Evolutionary conservation across 1,284 basidiomycete species (phyloP).

Genomic region (Stygiomarasmius scandens): DNA sequence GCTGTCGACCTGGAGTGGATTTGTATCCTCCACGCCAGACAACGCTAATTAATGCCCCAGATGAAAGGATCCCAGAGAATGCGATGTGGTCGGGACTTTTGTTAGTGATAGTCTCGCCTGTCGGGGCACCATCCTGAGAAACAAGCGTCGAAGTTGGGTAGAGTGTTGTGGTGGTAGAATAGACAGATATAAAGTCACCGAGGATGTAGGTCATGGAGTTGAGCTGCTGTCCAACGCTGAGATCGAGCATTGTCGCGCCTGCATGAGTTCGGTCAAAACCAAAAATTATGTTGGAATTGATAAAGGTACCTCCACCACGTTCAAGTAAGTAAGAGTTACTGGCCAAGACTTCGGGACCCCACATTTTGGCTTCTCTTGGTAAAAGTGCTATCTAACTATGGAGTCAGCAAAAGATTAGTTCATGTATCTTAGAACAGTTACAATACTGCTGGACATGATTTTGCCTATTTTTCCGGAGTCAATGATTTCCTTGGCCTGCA

Average conservation of each 20-base stretch:
- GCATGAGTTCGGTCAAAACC: too few species aligned
- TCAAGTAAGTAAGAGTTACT: constrained; percentile 15
- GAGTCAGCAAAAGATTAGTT: not conserved
- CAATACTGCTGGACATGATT: constrained; percentile 31
- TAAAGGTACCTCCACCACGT: constrained; percentile 14
- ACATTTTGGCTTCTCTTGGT: constrained; percentile 15
- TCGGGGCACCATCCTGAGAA: constrained; percentile 26
- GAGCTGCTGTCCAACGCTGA: constrained; percentile 33
- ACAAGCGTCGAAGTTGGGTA: constrained; percentile 30
- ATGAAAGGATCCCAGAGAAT: constrained; percentile 27
- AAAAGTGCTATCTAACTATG: constrained; percentile 18
- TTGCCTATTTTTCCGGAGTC: constrained; percentile 34
- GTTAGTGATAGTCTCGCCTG: constrained; percentile 23
- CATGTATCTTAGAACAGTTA: constrained; percentile 16
- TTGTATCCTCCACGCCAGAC: constrained; percentile 29
- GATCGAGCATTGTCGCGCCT: constrained; percentile 31
- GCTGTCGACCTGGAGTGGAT: constrained; percentile 21
- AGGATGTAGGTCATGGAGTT: constrained; percentile 29
- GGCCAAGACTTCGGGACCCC: not conserved
- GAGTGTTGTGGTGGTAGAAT: constrained; percentile 25
- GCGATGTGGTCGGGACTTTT: constrained; percentile 30
- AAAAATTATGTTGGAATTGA: too few species aligned
- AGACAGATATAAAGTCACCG: constrained; percentile 34
- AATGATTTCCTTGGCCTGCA: constrained; percentile 34
- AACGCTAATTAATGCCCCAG: constrained; percentile 30